Evolutionary conservation across 306 rosid species (phyloP).

Genomic region (Lathyrus sativus): DNA sequence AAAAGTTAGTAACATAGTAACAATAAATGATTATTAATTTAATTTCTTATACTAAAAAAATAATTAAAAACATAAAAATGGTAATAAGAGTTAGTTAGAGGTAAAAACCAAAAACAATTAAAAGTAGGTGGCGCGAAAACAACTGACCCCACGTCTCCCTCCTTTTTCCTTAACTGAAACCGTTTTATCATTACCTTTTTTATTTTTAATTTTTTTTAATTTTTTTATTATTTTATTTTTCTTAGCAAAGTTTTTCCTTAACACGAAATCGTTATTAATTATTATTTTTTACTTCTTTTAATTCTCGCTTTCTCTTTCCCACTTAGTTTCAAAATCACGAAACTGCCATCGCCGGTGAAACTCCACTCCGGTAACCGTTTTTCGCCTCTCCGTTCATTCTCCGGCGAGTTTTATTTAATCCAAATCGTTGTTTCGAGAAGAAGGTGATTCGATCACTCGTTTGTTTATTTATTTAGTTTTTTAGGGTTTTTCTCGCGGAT

Average conservation of each 20-base stretch:
- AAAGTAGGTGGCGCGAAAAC: conserved; percentile 76
- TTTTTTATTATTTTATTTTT: conserved; percentile 11
- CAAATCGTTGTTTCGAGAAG: conserved; percentile 2
- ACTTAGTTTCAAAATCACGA: conserved; percentile 33
- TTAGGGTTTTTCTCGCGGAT: conserved; percentile 13
- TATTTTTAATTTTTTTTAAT: neutral
- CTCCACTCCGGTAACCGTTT: conserved; percentile 35
- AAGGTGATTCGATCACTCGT: conserved; percentile 8
- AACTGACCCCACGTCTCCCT: conserved; percentile 43
- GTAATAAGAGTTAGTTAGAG: conserved; percentile 24
- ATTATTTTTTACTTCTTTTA: conserved; percentile 20
- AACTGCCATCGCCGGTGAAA: conserved; percentile 41
- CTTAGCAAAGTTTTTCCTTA: neutral
- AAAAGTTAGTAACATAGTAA: neutral
- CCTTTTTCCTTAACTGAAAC: conserved; percentile 51
- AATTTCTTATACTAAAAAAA: too few relatives aligned
- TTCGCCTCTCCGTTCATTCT: conserved; percentile 15
- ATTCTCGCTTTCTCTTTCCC: conserved; percentile 15
- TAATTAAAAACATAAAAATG: conserved; percentile 5
- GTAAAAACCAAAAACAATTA: conserved; percentile 1
- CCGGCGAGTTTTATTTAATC: conserved; percentile 26
- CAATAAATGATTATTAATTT: neutral
- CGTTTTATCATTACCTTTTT: conserved; percentile 43
- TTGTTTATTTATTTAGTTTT: neutral
- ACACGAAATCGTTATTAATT: conserved; percentile 7